These are phyloP conservation scores for Galerina sulciceps DNA, from an alignment of 768 basidiomycete genomes.

Conservation along the genomic window DNA sequence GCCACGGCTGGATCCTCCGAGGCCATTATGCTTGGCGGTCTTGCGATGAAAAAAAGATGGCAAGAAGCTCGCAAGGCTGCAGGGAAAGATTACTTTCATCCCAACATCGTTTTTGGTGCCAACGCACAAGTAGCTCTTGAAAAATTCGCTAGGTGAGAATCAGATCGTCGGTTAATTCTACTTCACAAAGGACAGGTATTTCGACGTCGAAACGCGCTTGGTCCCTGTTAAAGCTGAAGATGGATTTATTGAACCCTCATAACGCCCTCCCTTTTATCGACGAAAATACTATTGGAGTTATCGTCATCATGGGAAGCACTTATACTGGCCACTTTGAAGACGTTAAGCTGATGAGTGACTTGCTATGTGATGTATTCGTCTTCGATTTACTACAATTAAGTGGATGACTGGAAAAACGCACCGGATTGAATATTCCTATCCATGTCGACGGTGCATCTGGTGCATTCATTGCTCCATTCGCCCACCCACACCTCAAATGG, in stretches of 20 bases:
- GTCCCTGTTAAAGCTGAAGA: constrained; percentile 49
- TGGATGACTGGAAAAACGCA: constrained; percentile 58
- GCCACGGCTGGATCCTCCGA: constrained; percentile 70
- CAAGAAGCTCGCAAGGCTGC: constrained; percentile 64
- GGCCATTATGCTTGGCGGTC: constrained; percentile 73
- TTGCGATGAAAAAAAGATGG: constrained; percentile 73
- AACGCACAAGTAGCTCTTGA: constrained; percentile 69
- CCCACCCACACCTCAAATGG: constrained; percentile 60
- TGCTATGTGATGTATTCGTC: constrained; percentile 31
- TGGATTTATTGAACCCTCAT: constrained; percentile 57
- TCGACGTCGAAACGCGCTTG: constrained; percentile 63
- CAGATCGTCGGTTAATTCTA: not conserved
- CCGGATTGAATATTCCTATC: constrained; percentile 63
- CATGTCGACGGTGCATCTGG: constrained; percentile 72
- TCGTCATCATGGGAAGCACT: constrained; percentile 54
- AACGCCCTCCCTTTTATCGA: constrained; percentile 64
- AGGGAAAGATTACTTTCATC: constrained; percentile 57
- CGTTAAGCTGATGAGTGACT: constrained; percentile 57
- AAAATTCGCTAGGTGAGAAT: constrained; percentile 58
- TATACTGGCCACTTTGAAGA: constrained; percentile 72
- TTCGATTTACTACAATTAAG: constrained; percentile 22
- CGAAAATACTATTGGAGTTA: constrained; percentile 74
- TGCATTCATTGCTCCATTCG: constrained; percentile 69
- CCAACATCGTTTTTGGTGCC: constrained; percentile 61
- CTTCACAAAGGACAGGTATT: constrained; percentile 39